Conservation (phyloP, 1,139 yeast genomes). For the Candida sp. region DNA sequence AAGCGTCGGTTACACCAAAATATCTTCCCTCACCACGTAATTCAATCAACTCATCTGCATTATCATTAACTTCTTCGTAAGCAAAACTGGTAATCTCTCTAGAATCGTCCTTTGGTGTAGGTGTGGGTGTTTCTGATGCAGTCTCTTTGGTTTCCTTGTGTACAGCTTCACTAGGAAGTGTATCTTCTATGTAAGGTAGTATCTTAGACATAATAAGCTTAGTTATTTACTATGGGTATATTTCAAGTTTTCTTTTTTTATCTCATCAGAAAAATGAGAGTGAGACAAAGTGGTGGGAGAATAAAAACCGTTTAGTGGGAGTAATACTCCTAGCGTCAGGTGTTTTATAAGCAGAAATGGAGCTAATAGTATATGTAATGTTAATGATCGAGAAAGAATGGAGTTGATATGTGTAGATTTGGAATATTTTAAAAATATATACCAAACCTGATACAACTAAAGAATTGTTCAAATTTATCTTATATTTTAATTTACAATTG, state of each 20-base stretch:
- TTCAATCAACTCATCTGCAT: conserved; percentile 67
- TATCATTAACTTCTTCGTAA: conserved; percentile 65
- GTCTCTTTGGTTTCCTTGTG: conserved; percentile 1
- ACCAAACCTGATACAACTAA: no score
- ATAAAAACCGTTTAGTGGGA: no score
- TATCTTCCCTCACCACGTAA: conserved; percentile 85
- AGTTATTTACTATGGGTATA: no score
- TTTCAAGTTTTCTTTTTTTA: not conserved
- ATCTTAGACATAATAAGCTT: conserved; percentile 13
- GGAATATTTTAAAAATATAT: no score
- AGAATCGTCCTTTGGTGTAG: conserved; percentile 3
- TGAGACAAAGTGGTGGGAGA: no score
- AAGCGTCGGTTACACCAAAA: conserved; percentile 64
- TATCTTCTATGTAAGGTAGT: conserved; percentile 20
- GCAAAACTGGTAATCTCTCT: conserved; percentile 23
- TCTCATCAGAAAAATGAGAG: not conserved
- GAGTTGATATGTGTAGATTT: no score
- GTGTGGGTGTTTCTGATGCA: not conserved
- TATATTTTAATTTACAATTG: no score
- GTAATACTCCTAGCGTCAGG: no score
- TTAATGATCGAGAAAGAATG: no score
- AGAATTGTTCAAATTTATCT: no score
- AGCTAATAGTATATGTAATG: no score
- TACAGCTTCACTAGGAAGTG: conserved; percentile 7
- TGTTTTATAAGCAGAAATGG: not conserved